Base-by-base conservation (phyloP, 2,329 filamentous ascomycete genomes). In the Tolypocladium album region DNA sequence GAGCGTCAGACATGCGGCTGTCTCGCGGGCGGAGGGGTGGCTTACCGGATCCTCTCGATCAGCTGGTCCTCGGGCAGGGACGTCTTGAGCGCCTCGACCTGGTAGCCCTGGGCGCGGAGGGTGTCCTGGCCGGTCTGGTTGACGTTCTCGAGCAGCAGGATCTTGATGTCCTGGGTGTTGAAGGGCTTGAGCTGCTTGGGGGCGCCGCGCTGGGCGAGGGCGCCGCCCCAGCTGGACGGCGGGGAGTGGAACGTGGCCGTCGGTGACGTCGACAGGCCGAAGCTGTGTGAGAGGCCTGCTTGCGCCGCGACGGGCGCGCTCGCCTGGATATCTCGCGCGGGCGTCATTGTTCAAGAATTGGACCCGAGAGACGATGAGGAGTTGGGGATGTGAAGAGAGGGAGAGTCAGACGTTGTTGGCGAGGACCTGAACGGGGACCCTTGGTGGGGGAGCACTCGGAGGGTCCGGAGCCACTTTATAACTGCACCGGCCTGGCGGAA, bases 101-200 rank as follows among this genome's bases (percentile, higher is more conserved):
- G 94, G 74, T 99, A 99, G 61, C 94, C 94, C 76, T 99, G 92
- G 60, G 79, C 81, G 61, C 78, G 84, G 61, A 99, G 80, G 60
- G 97, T 92, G 55, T 95, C 87, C 68, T 86, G 84, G 17, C 94
- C 94, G 31, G 91, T 90, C 75, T 90, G 80, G 74, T 99, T 99
- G 70, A 99, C 90, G 76, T 97, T 99, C 74, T 99, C 94, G 39
- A 99, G 80, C 22, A 99, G 82, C 60, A 99, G 78, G 60, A 99
- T 96, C 79, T 97, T 97, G 77, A 99, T 92, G 71, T 97, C 93
- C 71, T 93, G 87, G 27, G 92, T 94, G 71, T 93, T 88, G 77
- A 99, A 99, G 20, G 94, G 94, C 79, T 97, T 97, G 67, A 99
- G 79, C 66, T 88, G 88, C 77, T 96, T 97, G 42, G 72, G 76